Conservation (phyloP, 169 alveolate genomes). For the Eimeria necatrix region DNA sequence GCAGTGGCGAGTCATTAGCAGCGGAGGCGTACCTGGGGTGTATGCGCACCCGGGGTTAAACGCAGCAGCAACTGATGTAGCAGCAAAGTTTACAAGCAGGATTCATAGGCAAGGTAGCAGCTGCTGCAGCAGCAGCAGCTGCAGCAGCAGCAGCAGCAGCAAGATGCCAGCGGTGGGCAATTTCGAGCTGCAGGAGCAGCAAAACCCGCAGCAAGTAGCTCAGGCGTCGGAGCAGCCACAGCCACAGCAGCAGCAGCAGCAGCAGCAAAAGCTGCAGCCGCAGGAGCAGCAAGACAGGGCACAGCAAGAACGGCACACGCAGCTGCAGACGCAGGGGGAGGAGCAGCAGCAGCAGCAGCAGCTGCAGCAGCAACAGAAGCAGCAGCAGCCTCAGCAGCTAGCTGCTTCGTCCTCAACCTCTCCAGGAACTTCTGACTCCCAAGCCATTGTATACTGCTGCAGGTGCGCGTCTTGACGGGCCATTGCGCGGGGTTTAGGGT, state of each 20-base stretch:
- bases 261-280: constrained; percentile 11
- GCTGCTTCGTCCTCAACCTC: background rate
- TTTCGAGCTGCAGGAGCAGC: background rate
- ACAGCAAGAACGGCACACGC: background rate
- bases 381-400: constrained; percentile 17
- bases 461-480: constrained; percentile 38
- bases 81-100: no score
- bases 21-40: background rate
- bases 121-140: constrained; percentile 18
- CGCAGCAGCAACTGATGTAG: background rate
- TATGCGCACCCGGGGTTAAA: background rate
- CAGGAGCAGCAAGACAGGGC: background rate
- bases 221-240: no score
- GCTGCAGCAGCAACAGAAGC: constrained; percentile 12
- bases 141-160: constrained; percentile 65
- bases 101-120: no score
- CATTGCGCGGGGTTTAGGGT: no score
- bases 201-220: no score
- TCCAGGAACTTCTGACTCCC: background rate
- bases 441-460: background rate
- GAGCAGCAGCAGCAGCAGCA: constrained; percentile 46
- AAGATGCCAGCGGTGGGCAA: background rate
- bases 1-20: background rate
- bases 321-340: background rate
- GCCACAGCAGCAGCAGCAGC: background rate